Base-by-base conservation (phyloP, 345 rosid species). In the Aquilaria yunnanensis region DNA sequence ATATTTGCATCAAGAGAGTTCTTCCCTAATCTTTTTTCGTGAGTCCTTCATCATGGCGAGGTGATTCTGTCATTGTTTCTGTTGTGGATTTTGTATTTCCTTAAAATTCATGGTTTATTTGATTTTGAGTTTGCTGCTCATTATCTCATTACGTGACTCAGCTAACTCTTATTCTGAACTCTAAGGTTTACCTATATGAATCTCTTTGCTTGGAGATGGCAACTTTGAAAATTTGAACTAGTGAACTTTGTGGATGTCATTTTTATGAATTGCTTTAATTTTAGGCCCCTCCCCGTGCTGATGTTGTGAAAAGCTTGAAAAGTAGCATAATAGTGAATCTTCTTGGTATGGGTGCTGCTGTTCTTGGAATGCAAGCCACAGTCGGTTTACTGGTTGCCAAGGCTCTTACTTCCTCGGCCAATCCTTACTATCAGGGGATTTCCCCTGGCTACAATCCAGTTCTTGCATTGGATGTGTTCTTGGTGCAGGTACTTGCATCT, bases 201-300 rank as follows among this genome's bases (percentile, higher is more conserved):
- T 37, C 43, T 37, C 8, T 37, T 3, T 9, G 8, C 5, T 37
- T 37, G 8, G 43, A 37, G 43, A 37, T 37, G 8, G 7, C 43
- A 37, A 37, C 43, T 37, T 37, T 37, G 43, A 5, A 37, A 9
- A 37, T 37, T 37, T 9, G 7, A 37, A 37, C 43, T 5, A 37
- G 43, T 37, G 6, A 5, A 37, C 8, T 37, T 23, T 23, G 23
- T 37, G 43, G 43, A 37, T 37, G 8, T 37, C 8, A 37, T 31
- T 31, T 54, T 32, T 68, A 45, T 23, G 2, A 6, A 29, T 62
- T 68, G 43, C 45, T 65, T 57, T 53, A n/a, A 29, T 31, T 75
- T 61, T 77, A 91, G 99, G 99, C 97, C 12, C 99, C 96, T 14
- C 90, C 97, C 2, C 99, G 99, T 51, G 93, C 90, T 72, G 97